These are phyloP conservation scores for Aspergillus sp. DNA, from an alignment of 2,329 filamentous ascomycete genomes.

Conservation along the genomic window DNA sequence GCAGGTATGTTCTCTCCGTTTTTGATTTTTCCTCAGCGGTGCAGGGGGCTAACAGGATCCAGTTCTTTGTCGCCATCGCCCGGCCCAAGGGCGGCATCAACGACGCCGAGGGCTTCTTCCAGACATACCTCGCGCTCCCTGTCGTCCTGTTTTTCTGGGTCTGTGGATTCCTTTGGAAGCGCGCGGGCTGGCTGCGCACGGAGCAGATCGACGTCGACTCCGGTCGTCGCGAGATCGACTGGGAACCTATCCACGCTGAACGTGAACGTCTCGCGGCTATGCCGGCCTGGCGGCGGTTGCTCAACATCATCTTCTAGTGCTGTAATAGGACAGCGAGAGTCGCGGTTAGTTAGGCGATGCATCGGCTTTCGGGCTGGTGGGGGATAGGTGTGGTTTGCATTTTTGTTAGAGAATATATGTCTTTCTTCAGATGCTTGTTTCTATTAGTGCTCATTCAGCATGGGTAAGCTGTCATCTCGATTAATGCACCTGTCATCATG, in stretches of 20 bases:
- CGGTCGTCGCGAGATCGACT: constrained; percentile 63
- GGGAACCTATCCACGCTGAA: constrained; percentile 58
- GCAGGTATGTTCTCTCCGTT: constrained; percentile 7
- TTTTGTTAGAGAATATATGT: too few species aligned
- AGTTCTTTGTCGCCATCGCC: constrained; percentile 38
- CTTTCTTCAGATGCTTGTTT: too few species aligned
- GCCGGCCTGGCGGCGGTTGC: constrained; percentile 7
- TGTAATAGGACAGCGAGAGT: too few species aligned
- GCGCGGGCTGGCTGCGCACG: constrained; percentile 56
- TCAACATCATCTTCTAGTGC: constrained; percentile 10
- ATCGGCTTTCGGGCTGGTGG: too few species aligned
- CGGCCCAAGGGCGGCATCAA: constrained; percentile 18
- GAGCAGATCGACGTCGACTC: constrained; percentile 65
- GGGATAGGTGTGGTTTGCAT: too few species aligned
- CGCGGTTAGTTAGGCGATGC: too few species aligned
- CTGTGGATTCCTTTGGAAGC: constrained; percentile 61
- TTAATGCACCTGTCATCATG: too few species aligned
- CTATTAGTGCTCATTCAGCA: too few species aligned
- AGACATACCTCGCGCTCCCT: constrained; percentile 46
- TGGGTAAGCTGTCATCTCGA: too few species aligned
- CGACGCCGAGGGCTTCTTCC: constrained; percentile 44
- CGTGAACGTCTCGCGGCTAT: constrained; percentile 10
- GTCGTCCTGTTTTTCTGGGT: constrained; percentile 33
- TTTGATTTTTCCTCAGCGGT: too few species aligned
- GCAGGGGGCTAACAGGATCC: neutral